phyloP scores from a whole-genome alignment of 2,329 filamentous ascomycete genomes.

The Botryosphaeria agaves region DNA sequence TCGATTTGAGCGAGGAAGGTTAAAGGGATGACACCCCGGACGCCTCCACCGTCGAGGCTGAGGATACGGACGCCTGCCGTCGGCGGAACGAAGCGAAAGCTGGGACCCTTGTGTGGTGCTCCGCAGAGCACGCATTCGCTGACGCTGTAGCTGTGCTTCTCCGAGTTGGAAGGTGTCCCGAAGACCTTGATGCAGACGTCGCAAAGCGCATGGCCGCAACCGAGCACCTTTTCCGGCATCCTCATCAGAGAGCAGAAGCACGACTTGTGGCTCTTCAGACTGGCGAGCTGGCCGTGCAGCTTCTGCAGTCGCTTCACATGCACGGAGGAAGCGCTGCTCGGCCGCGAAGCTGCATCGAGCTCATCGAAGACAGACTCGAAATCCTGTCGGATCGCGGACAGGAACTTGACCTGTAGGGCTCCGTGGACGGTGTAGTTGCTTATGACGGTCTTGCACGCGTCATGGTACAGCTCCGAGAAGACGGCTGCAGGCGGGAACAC shows the following conservation, averaged over 20 bases:
- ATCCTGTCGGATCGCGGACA: slow-evolving; percentile 1
- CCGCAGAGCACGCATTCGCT: slow-evolving; percentile 13
- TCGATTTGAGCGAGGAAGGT: slow-evolving; percentile 8
- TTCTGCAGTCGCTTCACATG: not conserved
- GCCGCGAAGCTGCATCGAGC: not conserved
- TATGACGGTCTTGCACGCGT: slow-evolving; percentile 1
- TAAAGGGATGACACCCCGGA: slow-evolving; percentile 11
- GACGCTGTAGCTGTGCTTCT: slow-evolving; percentile 11
- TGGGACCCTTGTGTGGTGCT: slow-evolving; percentile 2
- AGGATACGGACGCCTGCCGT: slow-evolving; percentile 17
- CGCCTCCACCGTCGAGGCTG: slow-evolving; percentile 18
- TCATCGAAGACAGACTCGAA: not conserved
- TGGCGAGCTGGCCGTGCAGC: slow-evolving; percentile 1
- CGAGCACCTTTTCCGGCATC: slow-evolving; percentile 13
- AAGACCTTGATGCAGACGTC: slow-evolving; percentile 15
- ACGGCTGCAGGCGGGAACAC: slow-evolving; percentile 3
- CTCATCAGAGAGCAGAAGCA: slow-evolving; percentile 15
- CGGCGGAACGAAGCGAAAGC: slow-evolving; percentile 13
- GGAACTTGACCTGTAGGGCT: not conserved
- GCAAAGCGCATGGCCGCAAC: slow-evolving; percentile 17
- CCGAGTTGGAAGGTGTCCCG: slow-evolving; percentile 6
- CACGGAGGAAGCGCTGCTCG: not conserved
- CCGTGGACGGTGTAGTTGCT: slow-evolving; percentile 1
- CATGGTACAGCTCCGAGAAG: slow-evolving; percentile 2
- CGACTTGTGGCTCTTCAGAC: slow-evolving; percentile 8